phyloP scores from a whole-genome alignment of 257 asterid genomes.

The Leptodermis oblonga region DNA sequence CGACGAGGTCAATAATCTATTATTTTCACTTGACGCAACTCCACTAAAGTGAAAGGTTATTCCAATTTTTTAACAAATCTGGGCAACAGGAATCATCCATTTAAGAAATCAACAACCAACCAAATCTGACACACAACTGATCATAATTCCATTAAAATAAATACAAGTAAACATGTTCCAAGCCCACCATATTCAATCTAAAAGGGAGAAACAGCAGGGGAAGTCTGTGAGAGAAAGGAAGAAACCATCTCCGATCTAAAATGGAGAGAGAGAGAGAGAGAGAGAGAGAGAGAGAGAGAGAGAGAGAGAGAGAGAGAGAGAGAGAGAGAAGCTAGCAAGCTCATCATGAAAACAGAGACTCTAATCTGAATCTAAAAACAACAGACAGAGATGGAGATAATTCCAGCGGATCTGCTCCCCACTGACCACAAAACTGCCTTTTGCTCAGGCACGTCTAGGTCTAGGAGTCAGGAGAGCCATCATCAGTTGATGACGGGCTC shows the following conservation, averaged over 20 bases:
- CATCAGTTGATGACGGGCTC: slow-evolving; percentile 19
- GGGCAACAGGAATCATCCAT: background rate
- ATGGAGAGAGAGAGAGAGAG: too few relatives aligned
- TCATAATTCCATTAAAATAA: background rate
- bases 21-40: background rate
- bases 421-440: background rate
- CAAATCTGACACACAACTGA: background rate
- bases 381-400: background rate
- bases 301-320: slow-evolving; percentile 5
- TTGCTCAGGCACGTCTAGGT: slow-evolving; percentile 11
- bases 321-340: slow-evolving; percentile 11
- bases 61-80: too few relatives aligned
- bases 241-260: slow-evolving; percentile 6
- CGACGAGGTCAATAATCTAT: too few relatives aligned
- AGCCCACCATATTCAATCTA: slow-evolving; percentile 1
- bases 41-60: background rate
- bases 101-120: background rate
- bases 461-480: slow-evolving; percentile 13
- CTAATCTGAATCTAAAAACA: slow-evolving; percentile 8
- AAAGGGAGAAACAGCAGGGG: background rate
- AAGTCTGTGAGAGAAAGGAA: too few relatives aligned
- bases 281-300: slow-evolving; percentile 1
- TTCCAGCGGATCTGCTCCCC: background rate
- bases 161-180: background rate
- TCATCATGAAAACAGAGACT: background rate